A percentile compares a stretch with the other conserved stretches of the same genome.
phyloP scores from a whole-genome alignment of 202 grass and related monocot species.

The Zoysia matrella region DNA sequence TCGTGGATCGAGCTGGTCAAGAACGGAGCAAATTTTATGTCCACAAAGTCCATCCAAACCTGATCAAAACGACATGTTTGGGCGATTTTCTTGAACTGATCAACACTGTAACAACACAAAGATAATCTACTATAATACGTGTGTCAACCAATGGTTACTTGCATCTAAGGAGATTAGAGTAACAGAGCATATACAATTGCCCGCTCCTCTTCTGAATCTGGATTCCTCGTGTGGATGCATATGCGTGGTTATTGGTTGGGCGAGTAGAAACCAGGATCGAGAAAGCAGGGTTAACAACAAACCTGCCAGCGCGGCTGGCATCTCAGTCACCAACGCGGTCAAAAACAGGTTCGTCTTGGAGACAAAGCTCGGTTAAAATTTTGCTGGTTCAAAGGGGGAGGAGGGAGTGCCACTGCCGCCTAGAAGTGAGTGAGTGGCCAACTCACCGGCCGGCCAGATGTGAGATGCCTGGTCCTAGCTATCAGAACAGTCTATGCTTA shows the following conservation, averaged over 20 bases:
- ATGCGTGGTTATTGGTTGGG: slow-evolving; percentile 29
- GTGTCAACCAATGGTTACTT: slow-evolving; percentile 38
- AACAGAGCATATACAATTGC: slow-evolving; percentile 47
- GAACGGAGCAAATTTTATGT: slow-evolving; percentile 23
- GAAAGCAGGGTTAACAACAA: slow-evolving; percentile 56
- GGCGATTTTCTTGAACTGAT: slow-evolving; percentile 37
- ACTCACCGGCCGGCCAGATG: slow-evolving; percentile 48
- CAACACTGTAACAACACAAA: slow-evolving; percentile 40
- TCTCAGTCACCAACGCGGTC: slow-evolving; percentile 75
- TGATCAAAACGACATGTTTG: slow-evolving; percentile 41
- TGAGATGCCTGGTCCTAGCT: slow-evolving; percentile 24
- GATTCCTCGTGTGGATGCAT: slow-evolving; percentile 28
- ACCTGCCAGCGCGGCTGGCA: slow-evolving; percentile 11
- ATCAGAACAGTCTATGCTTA: slow-evolving; percentile 16
- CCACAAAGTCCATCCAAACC: slow-evolving; percentile 9
- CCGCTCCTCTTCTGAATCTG: slow-evolving; percentile 39
- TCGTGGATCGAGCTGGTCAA: slow-evolving; percentile 41
- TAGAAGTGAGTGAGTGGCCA: slow-evolving; percentile 61
- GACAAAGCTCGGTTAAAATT: slow-evolving; percentile 59
- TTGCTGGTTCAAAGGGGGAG: slow-evolving; percentile 62
- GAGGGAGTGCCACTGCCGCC: slow-evolving; percentile 11
- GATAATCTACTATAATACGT: slow-evolving; percentile 44
- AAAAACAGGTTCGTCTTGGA: slow-evolving; percentile 55
- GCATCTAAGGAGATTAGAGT: slow-evolving; percentile 32
- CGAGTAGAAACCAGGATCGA: slow-evolving; percentile 41